Base-by-base conservation (phyloP, 164 flowering plant species). In the Dillenia turbinata region DNA sequence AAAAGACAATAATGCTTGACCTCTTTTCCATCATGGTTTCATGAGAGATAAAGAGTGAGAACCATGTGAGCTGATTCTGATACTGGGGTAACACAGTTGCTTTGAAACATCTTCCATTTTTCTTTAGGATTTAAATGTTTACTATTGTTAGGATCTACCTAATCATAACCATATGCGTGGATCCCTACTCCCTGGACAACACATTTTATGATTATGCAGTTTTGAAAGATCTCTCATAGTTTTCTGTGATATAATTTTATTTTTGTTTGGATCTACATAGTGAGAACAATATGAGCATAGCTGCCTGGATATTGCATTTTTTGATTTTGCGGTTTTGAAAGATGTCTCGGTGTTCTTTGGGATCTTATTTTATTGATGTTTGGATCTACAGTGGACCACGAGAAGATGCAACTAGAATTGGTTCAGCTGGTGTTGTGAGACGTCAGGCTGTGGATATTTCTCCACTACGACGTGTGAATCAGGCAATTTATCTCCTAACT, bases 401-500 rank as follows among this genome's bases (percentile, higher is more conserved):
- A 47, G 81, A 78, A 65, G 81, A 78, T 75, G 81, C 81, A 0
- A 78, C 81, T 12, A 64, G 81, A 16, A 75, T 78, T 65, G 81
- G 81, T 53, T 78, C 81, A 10, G 81, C 81, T 45, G 81, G 81
- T 52, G 81, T 78, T 47, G 81, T 78, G 26, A 71, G 78, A 47
- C 74, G 81, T 52, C 81, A 74, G 47, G 81, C 81, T 24, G 78
- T 77, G 56, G 81, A 78, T 66, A 75, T 78, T 17, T 78, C 81
- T 49, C 81, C 81, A 1, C 59, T 78, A 26, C 69, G 79, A 8
- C 69, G 81, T 47, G 81, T 78, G n/a, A 78, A 78, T 60, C 79
- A 78, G 66, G 81, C 81, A n/a, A 69, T 78, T 16, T 78, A 78
- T 49, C 72, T 78, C 44, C 73, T 78, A 9, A 78, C 79, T 10